Evolutionary conservation across 192 early-diverging fungal species (phyloP), one percentile per base, ranked within the genome.

Genomic region (Backusella australiensis): DNA sequence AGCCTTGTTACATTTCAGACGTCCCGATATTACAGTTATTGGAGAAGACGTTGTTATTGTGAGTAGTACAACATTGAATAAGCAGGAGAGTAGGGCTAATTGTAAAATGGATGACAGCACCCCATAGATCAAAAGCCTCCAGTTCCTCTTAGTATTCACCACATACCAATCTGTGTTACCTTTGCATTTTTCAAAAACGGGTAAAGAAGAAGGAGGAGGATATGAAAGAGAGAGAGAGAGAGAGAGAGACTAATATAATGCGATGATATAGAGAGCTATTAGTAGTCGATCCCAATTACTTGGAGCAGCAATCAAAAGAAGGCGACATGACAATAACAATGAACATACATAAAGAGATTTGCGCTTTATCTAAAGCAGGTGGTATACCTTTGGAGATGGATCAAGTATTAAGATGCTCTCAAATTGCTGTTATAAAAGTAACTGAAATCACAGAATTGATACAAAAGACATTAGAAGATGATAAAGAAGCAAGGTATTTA

Each of bases 1-100:
- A 1, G 97, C 96, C 6, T 78, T 99, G 35, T 78, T 91, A 71
- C 96, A 98, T 73, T 99, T 98, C 77, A 85, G 92, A 56, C 85
- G 98, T 32, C 97, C 97, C n/a, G 98, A 99, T 79, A 94, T 98
- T 34, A 95, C 96, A 12, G 92, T 99, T 0, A 85, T 91, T n/a
- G 97, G 95, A 42, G 93, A 95, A 42, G 91, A 95, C 34, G 96
- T 97, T 9, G 95, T 92, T 14, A 86, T 96, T 76, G 93, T 94
- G 88, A 81, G 91, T 84, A n/a, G 14, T 4, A 7, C 42, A 21
- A 21, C n/a, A 35, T 39, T 39, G 9, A 34, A 35, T 9, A 68
- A 35, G 39, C 14, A n/a, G 67, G 19, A 8, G 32, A 36, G 21
- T 32, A 36, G 19, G 42, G 41, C 66, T 34, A 17, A 39, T 44